phyloP scores from a whole-genome alignment of 2,329 filamentous ascomycete species.

The Talaromyces marneffei region DNA sequence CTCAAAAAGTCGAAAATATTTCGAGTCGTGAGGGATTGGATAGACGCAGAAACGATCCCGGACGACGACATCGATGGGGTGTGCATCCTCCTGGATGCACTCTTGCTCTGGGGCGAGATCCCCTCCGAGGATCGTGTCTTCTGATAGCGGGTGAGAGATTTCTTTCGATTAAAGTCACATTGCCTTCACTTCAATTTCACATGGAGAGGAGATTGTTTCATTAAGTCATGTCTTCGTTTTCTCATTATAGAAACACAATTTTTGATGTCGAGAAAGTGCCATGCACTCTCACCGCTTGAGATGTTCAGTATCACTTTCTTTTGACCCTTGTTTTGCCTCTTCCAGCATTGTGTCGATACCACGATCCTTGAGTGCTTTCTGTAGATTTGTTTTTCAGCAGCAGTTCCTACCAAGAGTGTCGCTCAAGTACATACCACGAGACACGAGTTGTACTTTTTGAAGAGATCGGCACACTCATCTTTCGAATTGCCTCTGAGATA shows the following conservation, averaged over 20 bases:
- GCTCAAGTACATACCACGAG: slow-evolving; percentile 58
- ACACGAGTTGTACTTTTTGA: slow-evolving; percentile 83
- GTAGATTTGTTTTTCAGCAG: slow-evolving; percentile 5
- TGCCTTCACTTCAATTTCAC: neutral
- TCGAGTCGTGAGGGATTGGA: neutral
- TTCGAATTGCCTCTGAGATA: slow-evolving; percentile 81
- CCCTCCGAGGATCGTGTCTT: neutral
- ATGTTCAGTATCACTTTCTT: slow-evolving; percentile 73
- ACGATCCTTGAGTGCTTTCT: slow-evolving; percentile 80
- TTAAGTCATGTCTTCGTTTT: neutral
- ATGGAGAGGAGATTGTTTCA: slow-evolving; percentile 3
- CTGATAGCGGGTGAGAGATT: slow-evolving; percentile 5
- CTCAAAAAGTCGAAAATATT: neutral
- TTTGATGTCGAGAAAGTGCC: neutral
- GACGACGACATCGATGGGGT: neutral
- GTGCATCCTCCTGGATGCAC: neutral
- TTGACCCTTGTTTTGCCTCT: slow-evolving; percentile 82
- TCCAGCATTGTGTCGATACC: slow-evolving; percentile 91
- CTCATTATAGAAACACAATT: slow-evolving; percentile 1
- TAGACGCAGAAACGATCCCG: neutral
- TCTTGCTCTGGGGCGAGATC: neutral
- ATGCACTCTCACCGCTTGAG: slow-evolving; percentile 37
- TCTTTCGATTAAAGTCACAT: neutral
- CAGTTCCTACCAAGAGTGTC: neutral
- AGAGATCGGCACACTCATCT: slow-evolving; percentile 80